phyloP scores from a whole-genome alignment of 108 stramenopile species.

The Skeletonema menzelii region DNA sequence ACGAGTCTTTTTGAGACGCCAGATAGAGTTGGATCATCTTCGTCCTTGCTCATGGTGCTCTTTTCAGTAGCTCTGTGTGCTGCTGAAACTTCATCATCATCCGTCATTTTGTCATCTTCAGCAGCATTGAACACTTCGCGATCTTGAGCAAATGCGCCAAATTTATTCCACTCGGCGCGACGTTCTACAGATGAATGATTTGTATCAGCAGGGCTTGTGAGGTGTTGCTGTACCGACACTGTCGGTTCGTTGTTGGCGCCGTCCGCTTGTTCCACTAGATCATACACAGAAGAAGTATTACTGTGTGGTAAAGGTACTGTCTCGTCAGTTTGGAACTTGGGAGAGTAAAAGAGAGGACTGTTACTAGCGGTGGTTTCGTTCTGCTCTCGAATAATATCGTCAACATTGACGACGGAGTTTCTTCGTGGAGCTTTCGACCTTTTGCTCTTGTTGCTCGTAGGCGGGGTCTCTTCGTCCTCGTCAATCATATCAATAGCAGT shows the following conservation, averaged over 20 bases:
- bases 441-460: background rate
- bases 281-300: background rate
- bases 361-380: background rate
- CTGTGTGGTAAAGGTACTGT: background rate
- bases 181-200: background rate
- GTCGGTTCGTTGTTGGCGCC: background rate
- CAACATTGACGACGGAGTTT: background rate
- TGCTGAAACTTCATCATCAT: background rate
- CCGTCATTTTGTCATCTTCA: background rate
- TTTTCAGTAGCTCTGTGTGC: background rate
- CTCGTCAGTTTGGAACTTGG: background rate
- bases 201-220: background rate
- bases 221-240: background rate
- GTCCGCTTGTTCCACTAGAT: background rate
- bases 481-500: background rate
- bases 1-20: background rate
- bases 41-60: too few relatives aligned
- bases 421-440: background rate
- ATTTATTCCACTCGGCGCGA: background rate
- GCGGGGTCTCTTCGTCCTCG: background rate
- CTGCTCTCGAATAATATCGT: background rate
- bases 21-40: background rate
- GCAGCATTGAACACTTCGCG: background rate
- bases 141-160: background rate
- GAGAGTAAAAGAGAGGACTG: constrained; percentile 2